Conservation (phyloP, 2,329 filamentous ascomycete species). For the Harringtonia aguacate region DNA sequence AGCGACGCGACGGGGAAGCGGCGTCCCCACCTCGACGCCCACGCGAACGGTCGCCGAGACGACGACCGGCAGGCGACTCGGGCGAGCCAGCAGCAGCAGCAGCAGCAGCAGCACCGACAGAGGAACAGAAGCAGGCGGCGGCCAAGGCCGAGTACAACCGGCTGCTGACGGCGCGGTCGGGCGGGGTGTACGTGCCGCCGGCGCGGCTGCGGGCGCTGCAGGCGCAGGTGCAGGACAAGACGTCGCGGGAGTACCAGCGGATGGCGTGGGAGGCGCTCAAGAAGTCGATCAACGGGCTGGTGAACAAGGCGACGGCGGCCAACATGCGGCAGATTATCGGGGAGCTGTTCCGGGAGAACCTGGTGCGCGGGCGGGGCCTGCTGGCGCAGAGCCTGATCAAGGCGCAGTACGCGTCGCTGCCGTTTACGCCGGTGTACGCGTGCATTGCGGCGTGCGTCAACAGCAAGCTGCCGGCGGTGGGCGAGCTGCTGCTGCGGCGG, state of each 20-base stretch:
- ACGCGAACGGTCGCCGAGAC: background rate
- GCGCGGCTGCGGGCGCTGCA: constrained; percentile 84
- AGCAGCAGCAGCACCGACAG: constrained; percentile 31
- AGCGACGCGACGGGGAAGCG: background rate
- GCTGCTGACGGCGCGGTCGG: constrained; percentile 82
- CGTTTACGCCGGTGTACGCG: constrained; percentile 93
- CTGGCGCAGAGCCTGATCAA: constrained; percentile 98
- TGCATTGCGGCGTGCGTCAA: constrained; percentile 96
- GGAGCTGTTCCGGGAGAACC: constrained; percentile 89
- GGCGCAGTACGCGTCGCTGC: constrained; percentile 88
- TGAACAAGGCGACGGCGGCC: constrained; percentile 97
- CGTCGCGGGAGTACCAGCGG: constrained; percentile 92
- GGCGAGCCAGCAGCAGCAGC: background rate
- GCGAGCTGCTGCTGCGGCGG: constrained; percentile 77
- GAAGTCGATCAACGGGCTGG: constrained; percentile 95
- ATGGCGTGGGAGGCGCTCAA: constrained; percentile 99
- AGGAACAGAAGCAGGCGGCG: constrained; percentile 76
- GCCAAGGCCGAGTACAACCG: constrained; percentile 92
- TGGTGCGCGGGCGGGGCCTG: constrained; percentile 80
- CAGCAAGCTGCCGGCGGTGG: constrained; percentile 90
- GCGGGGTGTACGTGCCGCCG: constrained; percentile 92
- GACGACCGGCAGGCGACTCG: background rate
- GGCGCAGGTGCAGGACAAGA: constrained; percentile 94
- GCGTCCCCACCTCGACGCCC: background rate
- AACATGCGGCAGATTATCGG: constrained; percentile 98